Percentiles rank a stretch among this genome's conserved stretches.
Evolutionary conservation across 371 early-diverging fungal genomes (phyloP).

Genomic region (Mucor indicus): DNA sequence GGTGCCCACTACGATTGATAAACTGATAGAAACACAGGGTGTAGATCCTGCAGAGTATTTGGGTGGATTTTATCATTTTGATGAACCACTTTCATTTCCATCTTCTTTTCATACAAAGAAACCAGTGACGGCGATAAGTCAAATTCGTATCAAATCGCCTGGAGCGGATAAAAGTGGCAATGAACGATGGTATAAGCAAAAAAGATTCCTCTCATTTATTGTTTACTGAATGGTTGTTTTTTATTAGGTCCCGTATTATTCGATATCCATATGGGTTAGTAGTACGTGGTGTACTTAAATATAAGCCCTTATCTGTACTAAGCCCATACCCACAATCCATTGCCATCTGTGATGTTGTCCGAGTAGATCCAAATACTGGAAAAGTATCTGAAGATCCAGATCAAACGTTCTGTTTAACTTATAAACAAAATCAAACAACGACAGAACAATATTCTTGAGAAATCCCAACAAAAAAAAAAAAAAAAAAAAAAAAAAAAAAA

Average conservation of each 20-base stretch:
- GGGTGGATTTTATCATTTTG: conserved; percentile 57
- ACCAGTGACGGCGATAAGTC: conserved; percentile 33
- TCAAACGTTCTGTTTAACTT: conserved; percentile 25
- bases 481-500: no score
- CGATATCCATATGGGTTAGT: conserved; percentile 63
- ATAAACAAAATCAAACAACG: neutral
- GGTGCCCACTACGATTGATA: conserved; percentile 16
- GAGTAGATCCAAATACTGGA: conserved; percentile 44
- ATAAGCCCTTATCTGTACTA: conserved; percentile 30
- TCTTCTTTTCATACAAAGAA: conserved; percentile 21
- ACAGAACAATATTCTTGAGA: no score
- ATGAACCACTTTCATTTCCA: conserved; percentile 53
- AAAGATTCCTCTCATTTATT: neutral
- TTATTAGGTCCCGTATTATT: conserved; percentile 41
- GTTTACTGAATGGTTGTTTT: no score
- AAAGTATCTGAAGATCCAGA: conserved; percentile 36
- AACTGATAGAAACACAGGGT: conserved; percentile 2
- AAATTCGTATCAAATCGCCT: conserved; percentile 64
- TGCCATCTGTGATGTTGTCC: conserved; percentile 43
- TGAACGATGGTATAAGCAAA: conserved; percentile 33
- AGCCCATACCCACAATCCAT: conserved; percentile 25
- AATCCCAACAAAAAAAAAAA: no score
- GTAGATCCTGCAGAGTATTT: conserved; percentile 59
- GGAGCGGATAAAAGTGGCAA: conserved; percentile 55
- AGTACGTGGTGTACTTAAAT: conserved; percentile 62